Base-by-base conservation (phyloP, 805 yeast species). In the Saccharomycopsis microspora region DNA sequence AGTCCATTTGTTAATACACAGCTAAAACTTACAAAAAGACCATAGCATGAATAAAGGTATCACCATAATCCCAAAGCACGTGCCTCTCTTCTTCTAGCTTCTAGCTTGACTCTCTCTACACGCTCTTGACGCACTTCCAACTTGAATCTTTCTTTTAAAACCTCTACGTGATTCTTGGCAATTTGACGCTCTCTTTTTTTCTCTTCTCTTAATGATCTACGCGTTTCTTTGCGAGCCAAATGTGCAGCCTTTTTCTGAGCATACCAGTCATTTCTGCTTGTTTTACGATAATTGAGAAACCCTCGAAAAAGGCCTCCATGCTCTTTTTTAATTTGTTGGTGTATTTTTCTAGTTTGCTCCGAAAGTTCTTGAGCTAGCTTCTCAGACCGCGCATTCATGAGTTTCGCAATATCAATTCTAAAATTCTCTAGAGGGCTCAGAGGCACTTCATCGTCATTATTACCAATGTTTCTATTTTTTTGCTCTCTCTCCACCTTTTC, bases 261-360 rank as follows among this genome's bases (percentile, higher is more conserved):
- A 3, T 44, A 7, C 34, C 32, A 31, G 5, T 11, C 32, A 10
- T 33, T 33, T n/a, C 42, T 27, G 31, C 41, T 48, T 19, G n/a
- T n/a, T n/a, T 39, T 44, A 27, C 4, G 6, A 30, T 32, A 32
- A 9, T 29, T 30, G 9, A 38, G 4, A 34, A 39, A 47, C 36
- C 48, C 47, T 7, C 39, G 8, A 28, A 47, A 47, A 8, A 47
- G 28, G 27, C 50, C 48, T 4, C 48, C 51, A 27, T 45, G 42
- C 5, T 39, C 44, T 32, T 27, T 11, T 48, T 35, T 7, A 3
- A 44, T 39, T 32, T 44, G 31, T 30, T 41, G 32, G 32, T 34
- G n/a, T n/a, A 34, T n/a, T n/a, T 34, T 34, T 8, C n/a, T 34
- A 8, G 10, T 9, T 8, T 8, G n/a, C 10, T 34, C 33, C 9